These are phyloP conservation scores for Alnus glutinosa DNA, from an alignment of 306 rosid species.

Conservation along the genomic window DNA sequence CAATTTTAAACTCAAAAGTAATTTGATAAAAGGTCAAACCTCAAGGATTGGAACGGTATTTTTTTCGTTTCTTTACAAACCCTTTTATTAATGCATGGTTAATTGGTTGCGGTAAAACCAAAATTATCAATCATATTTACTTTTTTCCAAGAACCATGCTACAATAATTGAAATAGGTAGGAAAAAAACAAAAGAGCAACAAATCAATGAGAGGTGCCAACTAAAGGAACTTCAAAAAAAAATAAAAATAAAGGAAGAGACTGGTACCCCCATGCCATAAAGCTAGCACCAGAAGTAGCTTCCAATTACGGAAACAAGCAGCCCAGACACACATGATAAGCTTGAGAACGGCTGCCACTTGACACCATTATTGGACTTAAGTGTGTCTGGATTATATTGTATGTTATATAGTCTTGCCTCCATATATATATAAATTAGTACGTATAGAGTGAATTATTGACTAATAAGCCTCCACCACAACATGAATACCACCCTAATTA, in stretches of 20 bases:
- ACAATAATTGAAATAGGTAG: neutral
- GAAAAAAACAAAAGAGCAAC: no score
- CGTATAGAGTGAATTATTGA: slow-evolving; percentile 36
- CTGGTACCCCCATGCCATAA: neutral
- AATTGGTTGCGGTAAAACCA: no score
- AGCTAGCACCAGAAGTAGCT: slow-evolving; percentile 29
- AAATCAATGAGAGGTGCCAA: no score
- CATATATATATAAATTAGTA: slow-evolving; percentile 13
- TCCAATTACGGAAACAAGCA: slow-evolving; percentile 43
- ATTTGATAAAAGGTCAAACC: no score
- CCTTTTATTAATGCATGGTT: neutral
- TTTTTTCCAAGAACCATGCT: no score
- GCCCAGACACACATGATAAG: slow-evolving; percentile 24
- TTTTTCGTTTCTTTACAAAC: no score
- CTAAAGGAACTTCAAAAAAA: neutral
- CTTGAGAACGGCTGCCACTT: slow-evolving; percentile 28
- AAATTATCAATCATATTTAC: no score
- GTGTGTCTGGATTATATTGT: neutral
- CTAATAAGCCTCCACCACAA: slow-evolving; percentile 32
- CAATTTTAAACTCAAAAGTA: no score
- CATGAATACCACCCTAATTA: neutral
- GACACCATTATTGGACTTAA: slow-evolving; percentile 36
- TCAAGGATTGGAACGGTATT: no score
- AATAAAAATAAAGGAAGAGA: neutral
- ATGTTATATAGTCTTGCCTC: neutral